These are phyloP conservation scores for Ophiocordyceps polyrhachis-furcata DNA, from an alignment of 2,329 filamentous ascomycete species.

Conservation along the genomic window DNA sequence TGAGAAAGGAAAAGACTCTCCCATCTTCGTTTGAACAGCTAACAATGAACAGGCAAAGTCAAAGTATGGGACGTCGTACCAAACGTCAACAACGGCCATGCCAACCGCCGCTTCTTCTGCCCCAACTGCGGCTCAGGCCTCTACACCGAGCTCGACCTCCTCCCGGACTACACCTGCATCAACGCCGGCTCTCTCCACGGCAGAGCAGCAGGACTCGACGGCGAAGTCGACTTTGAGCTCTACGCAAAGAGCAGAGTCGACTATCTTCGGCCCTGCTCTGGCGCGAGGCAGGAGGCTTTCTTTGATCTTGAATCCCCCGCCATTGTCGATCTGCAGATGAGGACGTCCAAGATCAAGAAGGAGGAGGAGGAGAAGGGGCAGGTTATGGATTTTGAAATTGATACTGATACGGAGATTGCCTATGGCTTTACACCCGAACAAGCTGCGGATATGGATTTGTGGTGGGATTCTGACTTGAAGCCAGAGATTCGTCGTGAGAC, in stretches of 20 bases:
- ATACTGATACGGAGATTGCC: no score
- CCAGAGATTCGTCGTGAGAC: not conserved
- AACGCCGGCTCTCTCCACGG: slow-evolving; percentile 33
- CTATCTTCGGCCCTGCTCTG: slow-evolving; percentile 22
- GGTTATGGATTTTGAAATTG: no score
- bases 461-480: no score
- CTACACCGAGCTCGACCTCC: slow-evolving; percentile 32
- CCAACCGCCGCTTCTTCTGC: slow-evolving; percentile 38
- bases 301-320: not conserved
- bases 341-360: no score
- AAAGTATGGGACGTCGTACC: slow-evolving; percentile 28
- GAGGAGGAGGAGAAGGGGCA: no score
- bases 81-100: slow-evolving; percentile 29
- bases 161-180: slow-evolving; percentile 28
- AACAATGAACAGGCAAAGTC: no score
- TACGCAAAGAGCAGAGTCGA: slow-evolving; percentile 29
- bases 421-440: no score
- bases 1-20: slow-evolving; percentile 4
- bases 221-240: slow-evolving; percentile 29
- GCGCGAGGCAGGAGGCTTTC: slow-evolving; percentile 4
- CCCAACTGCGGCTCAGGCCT: slow-evolving; percentile 28
- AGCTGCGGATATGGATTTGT: no score
- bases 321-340: no score
- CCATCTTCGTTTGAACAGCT: no score
- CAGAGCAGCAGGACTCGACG: slow-evolving; percentile 21